Conservation (phyloP, 495 filamentous ascomycete species). For the Penicillium canescens region DNA sequence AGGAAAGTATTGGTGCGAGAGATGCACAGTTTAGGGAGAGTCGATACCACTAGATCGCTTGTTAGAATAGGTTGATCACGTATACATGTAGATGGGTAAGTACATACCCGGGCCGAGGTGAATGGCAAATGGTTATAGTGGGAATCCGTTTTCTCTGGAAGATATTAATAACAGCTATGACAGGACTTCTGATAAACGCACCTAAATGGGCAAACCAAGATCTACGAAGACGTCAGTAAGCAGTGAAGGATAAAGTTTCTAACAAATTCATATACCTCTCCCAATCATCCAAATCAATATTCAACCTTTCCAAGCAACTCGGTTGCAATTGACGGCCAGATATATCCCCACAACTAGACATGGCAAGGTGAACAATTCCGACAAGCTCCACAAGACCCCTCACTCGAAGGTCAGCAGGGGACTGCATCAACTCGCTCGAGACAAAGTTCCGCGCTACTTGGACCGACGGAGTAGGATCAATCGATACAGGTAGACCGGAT, state of each 20-base stretch:
- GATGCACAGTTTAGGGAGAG: slow-evolving; percentile 18
- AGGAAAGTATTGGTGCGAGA: slow-evolving; percentile 13
- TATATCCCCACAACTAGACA: slow-evolving; percentile 14
- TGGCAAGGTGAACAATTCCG: slow-evolving; percentile 13
- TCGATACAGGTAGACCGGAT: slow-evolving; percentile 16
- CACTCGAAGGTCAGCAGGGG: slow-evolving; percentile 14
- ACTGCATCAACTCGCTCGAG: slow-evolving; percentile 3
- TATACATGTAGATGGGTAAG: not conserved
- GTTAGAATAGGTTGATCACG: not conserved
- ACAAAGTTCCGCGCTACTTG: slow-evolving; percentile 9
- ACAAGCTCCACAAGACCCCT: slow-evolving; percentile 17
- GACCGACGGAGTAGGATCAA: slow-evolving; percentile 9
- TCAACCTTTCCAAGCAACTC: slow-evolving; percentile 5
- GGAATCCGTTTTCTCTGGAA: slow-evolving; percentile 9
- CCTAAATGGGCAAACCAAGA: slow-evolving; percentile 4
- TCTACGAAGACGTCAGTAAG: not conserved
- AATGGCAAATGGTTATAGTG: slow-evolving; percentile 19
- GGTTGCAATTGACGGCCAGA: slow-evolving; percentile 13
- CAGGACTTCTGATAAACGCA: not conserved
- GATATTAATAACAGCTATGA: not conserved
- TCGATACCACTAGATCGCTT: slow-evolving; percentile 15
- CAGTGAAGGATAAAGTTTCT: not conserved
- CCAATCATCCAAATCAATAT: slow-evolving; percentile 16
- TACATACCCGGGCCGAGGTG: slow-evolving; percentile 17
- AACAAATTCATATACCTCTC: slow-evolving; percentile 5